These are phyloP conservation scores for Corrigiola litoralis DNA, from an alignment of 179 eudicot genomes.

Conservation along the genomic window DNA sequence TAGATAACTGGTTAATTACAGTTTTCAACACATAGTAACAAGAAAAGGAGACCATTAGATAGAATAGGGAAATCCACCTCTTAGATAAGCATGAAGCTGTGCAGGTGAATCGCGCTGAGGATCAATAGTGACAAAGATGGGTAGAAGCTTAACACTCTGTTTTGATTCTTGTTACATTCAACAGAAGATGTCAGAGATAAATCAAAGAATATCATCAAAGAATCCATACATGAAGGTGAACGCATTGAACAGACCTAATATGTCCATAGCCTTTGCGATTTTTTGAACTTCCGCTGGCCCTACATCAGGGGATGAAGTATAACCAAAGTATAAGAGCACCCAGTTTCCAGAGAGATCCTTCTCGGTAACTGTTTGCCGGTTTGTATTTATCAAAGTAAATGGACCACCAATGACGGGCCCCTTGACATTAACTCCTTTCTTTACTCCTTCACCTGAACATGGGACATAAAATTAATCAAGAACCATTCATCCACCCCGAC, in stretches of 20 bases:
- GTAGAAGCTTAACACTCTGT: slow-evolving; percentile 57
- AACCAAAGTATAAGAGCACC: slow-evolving; percentile 87
- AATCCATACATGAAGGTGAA: background rate
- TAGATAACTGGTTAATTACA: background rate
- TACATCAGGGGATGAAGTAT: slow-evolving; percentile 91
- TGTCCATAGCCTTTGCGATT: slow-evolving; percentile 57
- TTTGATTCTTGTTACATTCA: slow-evolving; percentile 47
- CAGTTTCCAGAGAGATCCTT: slow-evolving; percentile 61
- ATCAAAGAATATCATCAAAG: background rate
- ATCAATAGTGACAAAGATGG: slow-evolving; percentile 81
- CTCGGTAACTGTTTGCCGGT: slow-evolving; percentile 57
- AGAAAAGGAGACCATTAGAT: background rate
- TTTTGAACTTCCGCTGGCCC: slow-evolving; percentile 83
- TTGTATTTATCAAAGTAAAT: slow-evolving; percentile 66
- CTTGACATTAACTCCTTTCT: slow-evolving; percentile 34
- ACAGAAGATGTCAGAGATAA: slow-evolving; percentile 20
- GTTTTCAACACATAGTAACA: background rate
- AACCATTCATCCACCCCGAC: background rate
- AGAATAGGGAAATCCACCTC: slow-evolving; percentile 40
- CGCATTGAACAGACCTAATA: slow-evolving; percentile 58
- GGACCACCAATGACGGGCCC: slow-evolving; percentile 91
- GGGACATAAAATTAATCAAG: slow-evolving; percentile 7
- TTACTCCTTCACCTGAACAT: slow-evolving; percentile 51
- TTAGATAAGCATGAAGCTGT: slow-evolving; percentile 81
- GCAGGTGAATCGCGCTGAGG: slow-evolving; percentile 88